Base-by-base conservation (phyloP, 2,329 filamentous ascomycete species). In the Botryosphaeria dothidea region DNA sequence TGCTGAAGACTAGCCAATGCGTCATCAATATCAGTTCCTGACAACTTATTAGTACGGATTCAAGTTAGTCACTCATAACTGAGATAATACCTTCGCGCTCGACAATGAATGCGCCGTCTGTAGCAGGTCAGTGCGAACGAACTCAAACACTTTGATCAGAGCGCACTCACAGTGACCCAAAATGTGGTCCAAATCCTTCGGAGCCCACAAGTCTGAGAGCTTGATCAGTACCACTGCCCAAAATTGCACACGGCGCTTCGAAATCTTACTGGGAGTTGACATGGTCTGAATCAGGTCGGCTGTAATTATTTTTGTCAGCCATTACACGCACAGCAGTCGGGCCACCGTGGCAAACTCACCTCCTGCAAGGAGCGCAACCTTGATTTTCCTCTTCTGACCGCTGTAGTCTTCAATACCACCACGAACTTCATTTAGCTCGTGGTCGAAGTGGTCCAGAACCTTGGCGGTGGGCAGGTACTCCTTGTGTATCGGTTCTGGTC, bases 361-460 rank as follows among this genome's bases (percentile, higher is more conserved):
- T 49, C 94, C 93, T 3, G 92, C 93, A 34, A 97, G 85, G 38
- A 97, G 85, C 54, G 92, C 88, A 69, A 97, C 92, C 65, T 88
- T 88, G 19, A 90, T 90, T 13, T 82, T 85, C 76, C 87, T 90
- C 73, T 85, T 87, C 62, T 82, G 82, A 66, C 92, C 92, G 69
- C 90, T 85, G 21, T 84, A 83, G 52, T 85, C 86, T 71, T 91
- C 85, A 31, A 95, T 86, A 6, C 93, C 93, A 43, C 90, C 89
- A 31, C 89, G 82, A 49, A 92, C 86, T 25, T 86, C 85, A 75
- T 97, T 97, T 75, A 97, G 92, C 76, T 97, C 92, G 74, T 94
- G 81, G 69, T 96, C 89, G 71, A 97, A 95, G 78, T 97, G 94
- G 73, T 96, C 92, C 56, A 97, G 83, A 45, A 97, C 93, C 71